Base-by-base conservation (phyloP, 2,329 filamentous ascomycete species). In the Trichophyton simii region DNA sequence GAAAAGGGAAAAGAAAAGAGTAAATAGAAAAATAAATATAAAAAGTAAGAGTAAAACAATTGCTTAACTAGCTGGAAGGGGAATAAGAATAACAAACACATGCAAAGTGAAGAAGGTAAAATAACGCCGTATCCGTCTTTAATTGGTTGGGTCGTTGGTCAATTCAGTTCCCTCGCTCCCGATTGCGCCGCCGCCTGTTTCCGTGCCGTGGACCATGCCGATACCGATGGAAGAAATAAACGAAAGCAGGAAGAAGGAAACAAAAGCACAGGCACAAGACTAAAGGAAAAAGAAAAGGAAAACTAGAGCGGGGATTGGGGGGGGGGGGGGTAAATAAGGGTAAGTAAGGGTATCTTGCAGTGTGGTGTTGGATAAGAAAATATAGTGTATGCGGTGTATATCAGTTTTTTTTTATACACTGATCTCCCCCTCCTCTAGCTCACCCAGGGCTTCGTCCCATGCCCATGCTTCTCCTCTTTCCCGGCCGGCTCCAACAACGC, bases 401-500 rank as follows among this genome's bases (percentile, higher is more conserved):
- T 4, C 36, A n/a, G 31, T 38, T 62, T 57, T 62, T 57, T 62
- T 57, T 62, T 57, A 66, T 15, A 74, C 71, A 66, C 76, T 78
- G 63, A 77, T 74, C 67, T 77, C 73, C 9, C 76, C 76, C 8
- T 71, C 68, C 59, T 78, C 76, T 62, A 69, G 72, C 55, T 78
- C 75, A 63, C 76, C 69, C 34, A 76, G 71, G n/a, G 63, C 71
- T 38, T 77, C 75, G 60, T 75, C 72, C 73, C 73, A 76, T 52
- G 68, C 74, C 22, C 71, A 70, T 61, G 72, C 70, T 3, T 69
- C 69, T 2, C 66, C 59, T 34, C 61, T 64, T 36, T 74, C 69
- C 41, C 68, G 68, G 22, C 68, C 71, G 1, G 72, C 66, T 28
- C 52, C 52, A 36, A 55, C 52, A n/a, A 55, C 34, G 44, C 68